phyloP scores from a whole-genome alignment of 192 early-diverging fungal species.

The Podila epigama region DNA sequence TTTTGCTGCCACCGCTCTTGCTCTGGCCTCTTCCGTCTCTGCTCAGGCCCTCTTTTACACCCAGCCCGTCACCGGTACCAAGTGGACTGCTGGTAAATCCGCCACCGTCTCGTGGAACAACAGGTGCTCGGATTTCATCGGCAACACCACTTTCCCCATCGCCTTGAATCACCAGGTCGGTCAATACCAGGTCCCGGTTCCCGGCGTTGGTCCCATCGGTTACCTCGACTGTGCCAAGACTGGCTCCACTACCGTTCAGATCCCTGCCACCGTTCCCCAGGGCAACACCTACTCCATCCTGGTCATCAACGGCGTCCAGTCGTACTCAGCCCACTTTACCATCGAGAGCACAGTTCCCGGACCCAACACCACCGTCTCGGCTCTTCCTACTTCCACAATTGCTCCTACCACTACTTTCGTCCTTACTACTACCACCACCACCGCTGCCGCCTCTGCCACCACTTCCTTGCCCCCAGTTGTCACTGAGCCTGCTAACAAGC shows the following conservation, averaged over 20 bases:
- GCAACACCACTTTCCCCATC: conserved; percentile 34
- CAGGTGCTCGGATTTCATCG: conserved; percentile 1
- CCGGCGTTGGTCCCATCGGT: conserved; percentile 11
- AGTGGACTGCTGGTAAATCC: conserved; percentile 17
- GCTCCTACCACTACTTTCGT: not conserved
- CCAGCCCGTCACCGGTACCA: conserved; percentile 8
- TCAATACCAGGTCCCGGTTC: conserved; percentile 11
- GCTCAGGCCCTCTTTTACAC: conserved; percentile 19
- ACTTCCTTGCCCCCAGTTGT: not conserved
- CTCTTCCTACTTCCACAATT: not conserved
- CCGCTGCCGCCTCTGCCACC: not conserved
- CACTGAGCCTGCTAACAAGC: not conserved
- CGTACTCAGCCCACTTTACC: conserved; percentile 24
- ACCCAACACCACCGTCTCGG: not conserved
- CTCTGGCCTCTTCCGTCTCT: conserved; percentile 20
- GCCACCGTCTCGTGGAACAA: conserved; percentile 28
- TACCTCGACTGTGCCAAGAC: conserved; percentile 23
- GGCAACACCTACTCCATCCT: conserved; percentile 24
- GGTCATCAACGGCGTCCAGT: conserved; percentile 21
- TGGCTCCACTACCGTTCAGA: conserved; percentile 14
- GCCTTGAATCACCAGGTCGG: conserved; percentile 17
- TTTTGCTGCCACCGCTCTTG: conserved; percentile 7
- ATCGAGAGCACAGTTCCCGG: conserved; percentile 19
- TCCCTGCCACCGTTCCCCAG: conserved; percentile 23
- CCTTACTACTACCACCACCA: not conserved